phyloP scores from a whole-genome alignment of 371 early-diverging fungal genomes.

The Mucor plumbeus region DNA sequence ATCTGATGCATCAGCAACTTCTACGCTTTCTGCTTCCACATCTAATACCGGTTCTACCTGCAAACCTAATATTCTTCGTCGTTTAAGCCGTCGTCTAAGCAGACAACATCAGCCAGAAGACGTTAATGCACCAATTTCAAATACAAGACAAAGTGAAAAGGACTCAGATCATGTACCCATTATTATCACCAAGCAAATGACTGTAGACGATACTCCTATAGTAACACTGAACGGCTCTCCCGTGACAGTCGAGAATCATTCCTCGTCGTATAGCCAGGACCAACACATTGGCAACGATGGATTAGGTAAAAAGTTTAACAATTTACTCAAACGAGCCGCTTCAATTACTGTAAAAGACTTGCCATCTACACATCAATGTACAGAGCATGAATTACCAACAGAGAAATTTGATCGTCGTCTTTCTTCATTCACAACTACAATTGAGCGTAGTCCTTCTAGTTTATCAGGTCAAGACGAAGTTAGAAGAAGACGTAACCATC shows the following conservation, averaged over 20 bases:
- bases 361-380: conserved; percentile 12
- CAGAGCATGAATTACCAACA: background rate
- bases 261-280: background rate
- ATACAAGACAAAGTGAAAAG: background rate
- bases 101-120: conserved; percentile 9
- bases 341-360: conserved; percentile 19
- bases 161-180: background rate
- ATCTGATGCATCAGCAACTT: background rate
- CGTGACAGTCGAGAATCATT: background rate
- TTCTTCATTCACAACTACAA: background rate
- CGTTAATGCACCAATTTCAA: background rate
- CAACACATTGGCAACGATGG: background rate
- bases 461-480: background rate
- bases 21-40: background rate
- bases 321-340: conserved; percentile 13
- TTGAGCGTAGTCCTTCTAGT: background rate
- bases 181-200: background rate
- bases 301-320: background rate
- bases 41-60: background rate
- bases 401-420: background rate
- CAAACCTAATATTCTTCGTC: conserved; percentile 14
- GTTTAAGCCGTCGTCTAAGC: conserved; percentile 16
- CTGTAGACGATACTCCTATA: background rate
- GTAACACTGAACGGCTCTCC: background rate
- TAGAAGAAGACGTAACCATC: background rate